Percentiles rank a stretch among this genome's conserved stretches.
These are phyloP conservation scores for Coniochaeta sp. DNA, from an alignment of 2,329 filamentous ascomycete genomes.

Conservation along the genomic window DNA sequence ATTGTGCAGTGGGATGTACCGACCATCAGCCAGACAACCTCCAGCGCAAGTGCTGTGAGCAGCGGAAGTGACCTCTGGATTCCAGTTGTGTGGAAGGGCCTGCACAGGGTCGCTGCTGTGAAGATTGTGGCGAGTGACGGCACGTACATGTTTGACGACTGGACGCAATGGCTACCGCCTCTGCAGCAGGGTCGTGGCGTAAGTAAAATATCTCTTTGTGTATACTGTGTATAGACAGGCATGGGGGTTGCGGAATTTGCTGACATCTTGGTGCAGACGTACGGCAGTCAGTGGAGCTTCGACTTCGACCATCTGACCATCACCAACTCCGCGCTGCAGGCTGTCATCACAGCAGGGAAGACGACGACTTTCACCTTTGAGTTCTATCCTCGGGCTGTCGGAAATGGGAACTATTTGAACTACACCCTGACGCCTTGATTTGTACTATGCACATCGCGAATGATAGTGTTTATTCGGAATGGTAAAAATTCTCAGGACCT, in stretches of 20 bases:
- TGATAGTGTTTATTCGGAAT: no score
- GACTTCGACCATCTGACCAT: conserved; percentile 37
- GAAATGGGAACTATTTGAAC: conserved; percentile 42
- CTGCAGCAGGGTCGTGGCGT: conserved; percentile 39
- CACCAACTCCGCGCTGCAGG: conserved; percentile 32
- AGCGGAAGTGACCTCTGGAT: conserved; percentile 32
- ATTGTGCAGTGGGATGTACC: conserved; percentile 46
- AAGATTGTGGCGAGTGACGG: conserved; percentile 41
- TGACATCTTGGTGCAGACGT: conserved; percentile 27
- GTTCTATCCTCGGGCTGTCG: conserved; percentile 42
- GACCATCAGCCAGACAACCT: conserved; percentile 14
- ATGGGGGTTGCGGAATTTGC: no score
- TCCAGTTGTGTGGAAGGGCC: conserved; percentile 43
- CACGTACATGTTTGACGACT: conserved; percentile 44
- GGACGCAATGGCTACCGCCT: conserved; percentile 44
- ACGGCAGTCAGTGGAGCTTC: conserved; percentile 42
- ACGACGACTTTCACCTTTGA: conserved; percentile 43
- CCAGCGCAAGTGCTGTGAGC: conserved; percentile 4
- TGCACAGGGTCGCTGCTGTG: conserved; percentile 41
- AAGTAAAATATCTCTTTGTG: conserved; percentile 7
- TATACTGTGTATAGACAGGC: no score
- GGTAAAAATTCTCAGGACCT: no score
- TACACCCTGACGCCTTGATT: conserved; percentile 24
- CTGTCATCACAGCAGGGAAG: conserved; percentile 35
- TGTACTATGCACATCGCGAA: no score